Evolutionary conservation across 2,329 filamentous ascomycete species (phyloP), one percentile per base, ranked within the genome.

Genomic region (Plenodomus lindquistii): DNA sequence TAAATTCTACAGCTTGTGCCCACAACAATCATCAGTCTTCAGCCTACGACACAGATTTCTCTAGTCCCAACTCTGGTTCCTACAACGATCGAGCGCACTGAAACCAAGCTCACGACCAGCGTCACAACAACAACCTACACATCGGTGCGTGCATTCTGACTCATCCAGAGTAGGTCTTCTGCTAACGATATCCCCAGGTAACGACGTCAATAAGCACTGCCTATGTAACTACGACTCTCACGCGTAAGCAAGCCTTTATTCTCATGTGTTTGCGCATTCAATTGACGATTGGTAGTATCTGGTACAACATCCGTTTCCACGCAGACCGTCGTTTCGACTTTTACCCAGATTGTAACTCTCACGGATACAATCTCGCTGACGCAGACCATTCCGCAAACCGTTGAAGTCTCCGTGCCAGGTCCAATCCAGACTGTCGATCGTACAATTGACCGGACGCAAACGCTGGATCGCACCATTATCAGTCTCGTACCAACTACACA

Each of bases 111-210:
- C 13, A 54, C 52, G 4, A 56, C 51, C 11, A 55, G 44, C 16
- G 49, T 65, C 17, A 62, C 57, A 0, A 60, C 52, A 2, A 63
- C 50, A 6, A 60, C 63, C 11, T 44, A 55, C n/a, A 57, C 46
- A 9, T 47, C 44, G 27, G 52, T 52, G 16, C 35, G 39, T 34
- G 36, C 17, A 37, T 27, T 27, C 20, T 40, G 13, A 37, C 18
- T 3, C 44, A 39, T 22, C 24, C 4, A 37, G 20, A 3, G 22
- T 17, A n/a, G 15, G 15, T 2, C 18, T 7, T 11, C 18, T 8
- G n/a, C 29, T 48, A 16, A 44, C 20, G 4, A 22, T 3, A 29
- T 4, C 3, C 24, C 6, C 24, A 51, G 48, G 9, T 42, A 7
- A 54, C 48, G 2, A 54, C 48, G 9, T 48, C 38, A 11, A 40